Evolutionary conservation across 2,329 filamentous ascomycete species (phyloP), one percentile per base, ranked within the genome.

Genomic region (Microsporum ferrugineum): DNA sequence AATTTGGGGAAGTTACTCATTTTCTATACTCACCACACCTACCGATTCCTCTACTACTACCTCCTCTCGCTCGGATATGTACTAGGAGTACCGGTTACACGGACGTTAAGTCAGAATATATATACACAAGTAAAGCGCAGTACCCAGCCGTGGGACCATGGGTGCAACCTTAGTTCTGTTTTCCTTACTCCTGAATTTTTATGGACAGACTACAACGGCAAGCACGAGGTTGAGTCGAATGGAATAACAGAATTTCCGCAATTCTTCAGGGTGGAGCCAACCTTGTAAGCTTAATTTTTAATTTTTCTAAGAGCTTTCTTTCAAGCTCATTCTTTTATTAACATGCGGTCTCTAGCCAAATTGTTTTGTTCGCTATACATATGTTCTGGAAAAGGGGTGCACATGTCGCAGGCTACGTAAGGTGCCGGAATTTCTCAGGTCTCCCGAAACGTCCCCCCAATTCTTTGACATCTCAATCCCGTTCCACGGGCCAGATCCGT

Each of bases 331-430:
- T 17, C 14, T 17, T 10, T 51, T 51, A 3, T 17, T 34, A 55
- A 27, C 51, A 34, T 36, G 29, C 23, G 36, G 31, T 31, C 33
- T 55, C 31, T 7, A 7, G 31, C 51, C 8, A 7, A n/a, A 55
- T 34, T 23, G 51, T n/a, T 34, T 27, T 57, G n/a, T 39, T 14
- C 31, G 29, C 55, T 31, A 6, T 57, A 57, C 55, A 57, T 57
- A 57, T 57, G 55, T 57, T 57, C 41, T 57, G 17, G 23, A 57
- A 34, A 57, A 57, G 55, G 23, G 36, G 55, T 17, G 38, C n/a
- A 43, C 55, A 43, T 34, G 34, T 31, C 39, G n/a, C 23, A 29
- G 55, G 55, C 29, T 43, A 49, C 31, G 39, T 36, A 34, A 59
- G 41, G 41, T 49, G 57, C 33, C 57, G 33, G 34, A 47, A 47